These are phyloP conservation scores for Dacryopinax primogenitus DNA, from an alignment of 768 basidiomycete genomes.

Conservation along the genomic window DNA sequence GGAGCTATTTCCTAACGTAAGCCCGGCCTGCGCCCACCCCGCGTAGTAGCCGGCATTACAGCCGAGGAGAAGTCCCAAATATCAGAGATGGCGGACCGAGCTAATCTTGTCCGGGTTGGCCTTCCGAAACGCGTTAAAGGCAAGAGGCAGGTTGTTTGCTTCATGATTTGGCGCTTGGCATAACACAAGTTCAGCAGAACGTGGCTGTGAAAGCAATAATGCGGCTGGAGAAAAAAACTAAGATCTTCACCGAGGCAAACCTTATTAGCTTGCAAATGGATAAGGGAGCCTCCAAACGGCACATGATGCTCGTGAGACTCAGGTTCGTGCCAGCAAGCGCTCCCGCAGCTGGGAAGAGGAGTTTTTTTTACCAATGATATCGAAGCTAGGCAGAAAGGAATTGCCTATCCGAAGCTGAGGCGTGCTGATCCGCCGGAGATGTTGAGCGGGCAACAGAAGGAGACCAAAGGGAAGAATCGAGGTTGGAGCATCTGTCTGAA, in stretches of 20 bases:
- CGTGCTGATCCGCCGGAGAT: too few relatives aligned
- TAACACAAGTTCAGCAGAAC: neutral
- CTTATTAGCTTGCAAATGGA: neutral
- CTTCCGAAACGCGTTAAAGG: neutral
- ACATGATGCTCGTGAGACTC: too few relatives aligned
- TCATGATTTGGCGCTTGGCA: neutral
- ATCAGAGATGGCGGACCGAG: neutral
- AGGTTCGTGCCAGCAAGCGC: too few relatives aligned
- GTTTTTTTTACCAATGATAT: too few relatives aligned
- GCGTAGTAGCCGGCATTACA: neutral
- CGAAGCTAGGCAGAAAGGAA: too few relatives aligned
- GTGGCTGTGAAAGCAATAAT: neutral
- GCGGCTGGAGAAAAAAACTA: neutral
- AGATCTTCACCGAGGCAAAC: neutral
- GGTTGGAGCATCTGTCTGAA: too few relatives aligned
- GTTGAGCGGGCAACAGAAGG: too few relatives aligned
- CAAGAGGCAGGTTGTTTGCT: neutral
- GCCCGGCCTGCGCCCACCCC: too few relatives aligned
- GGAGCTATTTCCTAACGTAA: too few relatives aligned
- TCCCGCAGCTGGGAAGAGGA: too few relatives aligned
- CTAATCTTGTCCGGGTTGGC: neutral
- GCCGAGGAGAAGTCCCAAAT: neutral
- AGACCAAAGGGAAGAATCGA: too few relatives aligned
- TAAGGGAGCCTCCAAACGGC: neutral
- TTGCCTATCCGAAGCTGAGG: too few relatives aligned